Conservation (phyloP, 176 grass and related monocot genomes). For the Aegilops umbellulata region DNA sequence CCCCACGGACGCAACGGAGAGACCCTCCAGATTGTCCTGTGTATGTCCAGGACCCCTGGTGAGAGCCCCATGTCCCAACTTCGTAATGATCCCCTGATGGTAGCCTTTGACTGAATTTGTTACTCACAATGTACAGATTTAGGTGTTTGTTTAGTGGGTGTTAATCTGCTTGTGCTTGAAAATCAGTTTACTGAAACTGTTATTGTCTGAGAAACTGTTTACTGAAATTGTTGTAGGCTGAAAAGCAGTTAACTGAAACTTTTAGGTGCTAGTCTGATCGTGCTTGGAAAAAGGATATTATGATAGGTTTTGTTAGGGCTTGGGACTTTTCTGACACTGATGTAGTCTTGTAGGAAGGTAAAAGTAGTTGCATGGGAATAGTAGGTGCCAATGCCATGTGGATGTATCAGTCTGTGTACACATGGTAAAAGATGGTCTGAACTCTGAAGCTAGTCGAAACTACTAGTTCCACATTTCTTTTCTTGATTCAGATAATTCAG, state of each 20-base stretch:
- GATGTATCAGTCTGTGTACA: background rate
- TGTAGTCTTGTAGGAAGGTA: background rate
- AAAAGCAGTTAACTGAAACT: background rate
- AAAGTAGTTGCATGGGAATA: background rate
- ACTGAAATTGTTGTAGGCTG: background rate
- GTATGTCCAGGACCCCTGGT: background rate
- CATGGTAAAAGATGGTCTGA: background rate
- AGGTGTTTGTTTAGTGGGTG: too few species aligned
- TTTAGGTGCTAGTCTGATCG: background rate
- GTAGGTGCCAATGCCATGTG: background rate
- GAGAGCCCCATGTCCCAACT: background rate
- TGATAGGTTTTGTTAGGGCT: too few species aligned
- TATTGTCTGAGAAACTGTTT: background rate
- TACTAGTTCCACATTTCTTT: background rate
- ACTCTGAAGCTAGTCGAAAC: background rate
- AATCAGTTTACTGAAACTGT: background rate
- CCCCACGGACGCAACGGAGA: background rate
- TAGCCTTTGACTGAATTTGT: too few species aligned
- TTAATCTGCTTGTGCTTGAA: too few species aligned
- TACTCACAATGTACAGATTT: too few species aligned
- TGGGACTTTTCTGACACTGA: background rate
- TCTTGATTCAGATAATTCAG: background rate
- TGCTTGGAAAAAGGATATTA: background rate
- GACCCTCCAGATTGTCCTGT: background rate
- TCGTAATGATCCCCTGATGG: too few species aligned